Conservation (phyloP, 371 early-diverging fungal species). For the Basidiobolus heterosporus region DNA sequence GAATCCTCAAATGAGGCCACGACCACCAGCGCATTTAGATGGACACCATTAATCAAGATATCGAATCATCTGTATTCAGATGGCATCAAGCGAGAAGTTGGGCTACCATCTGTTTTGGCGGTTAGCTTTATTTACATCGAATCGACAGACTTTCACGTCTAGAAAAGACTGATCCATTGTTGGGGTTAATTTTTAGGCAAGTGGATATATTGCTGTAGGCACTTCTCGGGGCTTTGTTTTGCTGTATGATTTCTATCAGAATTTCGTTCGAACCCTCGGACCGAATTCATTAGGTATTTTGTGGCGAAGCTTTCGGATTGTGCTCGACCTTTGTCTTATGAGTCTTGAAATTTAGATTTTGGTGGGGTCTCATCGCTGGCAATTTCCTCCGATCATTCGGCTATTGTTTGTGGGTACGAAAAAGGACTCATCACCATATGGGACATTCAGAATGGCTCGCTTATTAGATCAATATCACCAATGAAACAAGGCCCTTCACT, state of each 20-base stretch:
- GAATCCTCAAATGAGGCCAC: too few species aligned
- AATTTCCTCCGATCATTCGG: slow-evolving; percentile 48
- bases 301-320: background rate
- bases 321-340: background rate
- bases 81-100: too few species aligned
- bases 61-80: too few species aligned
- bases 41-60: too few species aligned
- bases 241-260: slow-evolving; percentile 51
- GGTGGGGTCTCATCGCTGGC: slow-evolving; percentile 61
- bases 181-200: slow-evolving; percentile 16
- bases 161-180: too few species aligned
- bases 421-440: slow-evolving; percentile 54
- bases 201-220: slow-evolving; percentile 51
- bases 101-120: too few species aligned
- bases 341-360: slow-evolving; percentile 15
- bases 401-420: slow-evolving; percentile 52
- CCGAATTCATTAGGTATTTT: slow-evolving; percentile 23
- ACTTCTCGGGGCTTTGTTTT: slow-evolving; percentile 52
- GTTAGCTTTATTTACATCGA: too few species aligned
- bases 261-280: slow-evolving; percentile 41
- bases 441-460: slow-evolving; percentile 39
- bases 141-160: too few species aligned
- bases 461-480: slow-evolving; percentile 37
- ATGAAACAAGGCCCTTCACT: slow-evolving; percentile 8
- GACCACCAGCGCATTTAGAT: too few species aligned